A percentile compares a stretch with the other conserved stretches of the same genome.
Conservation (phyloP, 768 basidiomycete species). For the Agrocybe pediades region DNA sequence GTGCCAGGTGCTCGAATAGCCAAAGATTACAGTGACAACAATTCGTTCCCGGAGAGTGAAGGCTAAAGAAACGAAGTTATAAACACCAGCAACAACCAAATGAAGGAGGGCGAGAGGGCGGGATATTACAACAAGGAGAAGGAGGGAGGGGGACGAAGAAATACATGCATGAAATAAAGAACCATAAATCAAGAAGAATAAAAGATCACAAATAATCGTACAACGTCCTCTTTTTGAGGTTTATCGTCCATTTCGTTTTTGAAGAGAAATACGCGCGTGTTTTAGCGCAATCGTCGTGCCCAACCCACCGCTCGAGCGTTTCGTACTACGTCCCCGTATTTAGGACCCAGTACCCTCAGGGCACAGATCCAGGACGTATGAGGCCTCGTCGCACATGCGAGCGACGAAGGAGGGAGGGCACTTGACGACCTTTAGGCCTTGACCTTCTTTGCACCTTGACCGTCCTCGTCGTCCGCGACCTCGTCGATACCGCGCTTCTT, state of each 20-base stretch:
- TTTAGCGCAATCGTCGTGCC: no score
- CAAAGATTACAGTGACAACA: no score
- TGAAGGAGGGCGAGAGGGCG: not conserved
- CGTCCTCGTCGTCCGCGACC: slow-evolving; percentile 29
- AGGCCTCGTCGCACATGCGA: not conserved
- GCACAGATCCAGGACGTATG: not conserved
- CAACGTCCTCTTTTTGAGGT: not conserved
- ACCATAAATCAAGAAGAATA: not conserved
- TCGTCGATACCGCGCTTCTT: slow-evolving; percentile 41
- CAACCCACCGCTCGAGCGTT: no score
- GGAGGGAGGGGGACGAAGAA: not conserved
- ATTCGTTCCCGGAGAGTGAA: no score
- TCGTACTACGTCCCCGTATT: no score
- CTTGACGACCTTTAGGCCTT: slow-evolving; percentile 40
- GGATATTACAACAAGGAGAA: not conserved
- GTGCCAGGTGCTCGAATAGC: no score
- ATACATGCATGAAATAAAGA: not conserved
- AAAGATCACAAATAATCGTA: not conserved
- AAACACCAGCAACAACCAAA: no score
- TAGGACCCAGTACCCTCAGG: no score
- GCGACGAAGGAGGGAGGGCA: not conserved
- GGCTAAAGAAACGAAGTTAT: no score
- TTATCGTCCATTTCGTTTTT: not conserved
- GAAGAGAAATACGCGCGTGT: no score
- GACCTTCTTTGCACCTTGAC: slow-evolving; percentile 39